Base-by-base conservation (phyloP, 1,284 basidiomycete species). In the Rhodotorula sp. region DNA sequence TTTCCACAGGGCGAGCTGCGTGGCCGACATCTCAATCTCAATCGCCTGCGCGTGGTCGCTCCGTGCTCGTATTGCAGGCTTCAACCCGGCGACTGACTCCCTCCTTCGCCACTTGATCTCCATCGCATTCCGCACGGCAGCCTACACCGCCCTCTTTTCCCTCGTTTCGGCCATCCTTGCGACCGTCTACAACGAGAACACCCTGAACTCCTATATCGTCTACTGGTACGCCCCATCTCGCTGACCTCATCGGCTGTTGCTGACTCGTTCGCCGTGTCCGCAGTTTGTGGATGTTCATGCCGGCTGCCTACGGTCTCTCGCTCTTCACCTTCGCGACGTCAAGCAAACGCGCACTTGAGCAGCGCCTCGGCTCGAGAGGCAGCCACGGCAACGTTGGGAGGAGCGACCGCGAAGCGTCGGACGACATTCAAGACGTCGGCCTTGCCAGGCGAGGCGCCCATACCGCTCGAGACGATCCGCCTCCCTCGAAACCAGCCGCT, bases 101-200 rank as follows among this genome's bases (percentile, higher is more conserved):
- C 22, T 67, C 15, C 44, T 72, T 0, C 61, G 67, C 6, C 44
- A 32, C 13, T 51, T 72, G 13, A 61, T 67, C 34, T 24, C 53
- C 13, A 62, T 68, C 10, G 71, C 44, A 0, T 5, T 69, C 5
- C 54, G 66, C 2, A 66, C 70, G 20, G 70, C 70, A 7, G 30
- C 67, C 1, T 72, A 66, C 61, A 72, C 70, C 2, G 52, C 70
- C 5, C 22, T 72, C 24, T 47, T 71, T 15, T 65, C 62, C 4
- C 5, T 64, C 22, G 36, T 52, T 5, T 60, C 60, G 7, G 69
- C 63, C 4, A 1, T 56, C 24, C 46, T 62, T 13, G 30, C 32
- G 24, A 44, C 56, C 2, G 19, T 59, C 36, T 59, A 52, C 36
- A 36, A 29, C 4, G 68, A 65, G 27, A 48, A 59, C 36, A 30